phyloP scores from a whole-genome alignment of 805 yeast species.

The Ogataea philodendri region DNA sequence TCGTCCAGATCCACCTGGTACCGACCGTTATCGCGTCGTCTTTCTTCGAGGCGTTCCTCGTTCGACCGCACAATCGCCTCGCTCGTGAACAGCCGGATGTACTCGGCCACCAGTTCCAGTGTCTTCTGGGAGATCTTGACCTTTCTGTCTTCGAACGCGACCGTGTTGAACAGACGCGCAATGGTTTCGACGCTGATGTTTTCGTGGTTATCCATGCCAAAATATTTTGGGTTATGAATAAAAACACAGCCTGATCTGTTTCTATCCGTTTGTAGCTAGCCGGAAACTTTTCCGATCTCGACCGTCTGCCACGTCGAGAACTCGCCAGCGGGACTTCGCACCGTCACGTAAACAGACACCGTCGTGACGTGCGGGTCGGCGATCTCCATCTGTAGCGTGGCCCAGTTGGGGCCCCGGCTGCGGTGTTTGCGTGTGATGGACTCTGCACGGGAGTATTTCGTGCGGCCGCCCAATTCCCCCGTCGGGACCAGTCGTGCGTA shows the following conservation, averaged over 20 bases:
- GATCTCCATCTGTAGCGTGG: not conserved
- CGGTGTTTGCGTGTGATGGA: not conserved
- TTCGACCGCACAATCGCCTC: constrained; percentile 61
- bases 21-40: constrained; percentile 15
- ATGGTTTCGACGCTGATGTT: constrained; percentile 36
- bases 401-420: constrained; percentile 6
- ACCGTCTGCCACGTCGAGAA: constrained; percentile 3
- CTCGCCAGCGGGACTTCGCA: not conserved
- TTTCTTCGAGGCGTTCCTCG: constrained; percentile 42
- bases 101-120: constrained; percentile 50
- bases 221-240: no score
- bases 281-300: constrained; percentile 1
- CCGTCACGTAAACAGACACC: constrained; percentile 2
- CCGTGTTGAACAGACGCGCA: constrained; percentile 51
- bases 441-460: constrained; percentile 5
- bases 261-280: no score
- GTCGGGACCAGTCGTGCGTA: constrained; percentile 7
- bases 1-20: constrained; percentile 33
- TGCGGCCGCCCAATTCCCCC: constrained; percentile 1
- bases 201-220: constrained; percentile 1
- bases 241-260: no score
- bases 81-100: constrained; percentile 51
- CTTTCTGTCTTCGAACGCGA: constrained; percentile 43
- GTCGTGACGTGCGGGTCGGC: not conserved
- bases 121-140: constrained; percentile 36